Evolutionary conservation across 306 rosid genomes (phyloP).

Genomic region (Vigna trinervia): DNA sequence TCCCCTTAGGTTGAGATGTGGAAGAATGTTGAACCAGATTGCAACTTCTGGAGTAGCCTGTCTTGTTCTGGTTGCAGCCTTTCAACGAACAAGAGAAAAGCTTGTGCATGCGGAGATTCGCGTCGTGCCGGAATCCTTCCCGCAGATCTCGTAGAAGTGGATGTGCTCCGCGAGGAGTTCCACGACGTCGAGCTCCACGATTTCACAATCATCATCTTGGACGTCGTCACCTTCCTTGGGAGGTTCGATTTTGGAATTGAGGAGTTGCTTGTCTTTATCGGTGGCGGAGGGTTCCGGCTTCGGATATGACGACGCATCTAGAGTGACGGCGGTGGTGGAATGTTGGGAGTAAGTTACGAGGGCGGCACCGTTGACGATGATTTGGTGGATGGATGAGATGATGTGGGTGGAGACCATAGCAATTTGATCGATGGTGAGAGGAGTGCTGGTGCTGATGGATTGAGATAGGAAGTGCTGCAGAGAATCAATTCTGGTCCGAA

Average conservation of each 20-base stretch:
- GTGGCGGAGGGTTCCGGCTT: neutral
- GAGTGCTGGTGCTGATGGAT: constrained; percentile 49
- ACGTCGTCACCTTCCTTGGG: constrained; percentile 42
- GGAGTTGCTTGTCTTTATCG: constrained; percentile 16
- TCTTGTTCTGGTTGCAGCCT: constrained; percentile 69
- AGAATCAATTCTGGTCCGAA: constrained; percentile 60
- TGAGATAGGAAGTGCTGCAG: constrained; percentile 63
- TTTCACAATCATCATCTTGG: constrained; percentile 49
- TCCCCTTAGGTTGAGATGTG: constrained; percentile 85
- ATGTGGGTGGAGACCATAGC: constrained; percentile 66
- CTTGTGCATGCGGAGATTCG: constrained; percentile 88
- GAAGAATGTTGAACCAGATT: constrained; percentile 80
- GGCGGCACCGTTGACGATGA: constrained; percentile 56
- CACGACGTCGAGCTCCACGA: constrained; percentile 79
- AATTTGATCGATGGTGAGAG: constrained; percentile 54
- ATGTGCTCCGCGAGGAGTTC: constrained; percentile 79
- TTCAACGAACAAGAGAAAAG: constrained; percentile 76
- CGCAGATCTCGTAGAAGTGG: constrained; percentile 91
- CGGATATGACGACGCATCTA: neutral
- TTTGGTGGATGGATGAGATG: constrained; percentile 60
- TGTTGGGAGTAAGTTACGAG: constrained; percentile 51
- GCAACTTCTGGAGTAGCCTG: constrained; percentile 49
- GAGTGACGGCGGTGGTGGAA: neutral
- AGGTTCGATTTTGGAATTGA: constrained; percentile 49
- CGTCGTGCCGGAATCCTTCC: constrained; percentile 94